Base-by-base conservation (phyloP, 2,329 filamentous ascomycete species). In the Penicillium hordei region DNA sequence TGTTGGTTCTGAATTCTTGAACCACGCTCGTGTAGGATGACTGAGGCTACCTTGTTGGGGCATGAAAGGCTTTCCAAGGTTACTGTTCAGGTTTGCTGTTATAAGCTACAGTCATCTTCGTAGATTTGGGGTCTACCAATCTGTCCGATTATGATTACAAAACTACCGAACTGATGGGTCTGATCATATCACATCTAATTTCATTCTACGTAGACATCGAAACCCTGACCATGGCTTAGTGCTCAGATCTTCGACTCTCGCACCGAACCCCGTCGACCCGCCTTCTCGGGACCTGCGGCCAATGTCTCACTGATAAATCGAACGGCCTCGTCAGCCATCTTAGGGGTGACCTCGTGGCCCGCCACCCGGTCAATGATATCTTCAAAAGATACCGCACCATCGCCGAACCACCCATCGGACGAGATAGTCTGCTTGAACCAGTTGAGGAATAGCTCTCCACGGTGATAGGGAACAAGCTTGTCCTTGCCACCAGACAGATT, bases 401-500 rank as follows among this genome's bases (percentile, higher is more conserved):
- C 80, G 3, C 78, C 76, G 61, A 76, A 85, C 77, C 74, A 83
- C 54, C 81, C 70, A 49, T 67, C 66, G 10, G 73, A 69, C 0
- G 65, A 68, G 59, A 76, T 67, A 2, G 71, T 72, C 38, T 75
- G 73, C 70, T 86, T 86, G 61, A 88, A 73, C 75, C 82, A 84
- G 0, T 74, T 71, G 39, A 88, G 62, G 64, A 88, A 86, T 0
- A 79, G 76, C 64, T 85, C 79, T 15, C 81, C 80, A 7, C 81
- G 80, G 10, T 76, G 75, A 65, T 86, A 85, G 6, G 84, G 84
- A 15, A 88, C 86, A 17, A 88, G 70, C 60, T 85, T 85, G 66
- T 88, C 86, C 1, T 75, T 74, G 1, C 78, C 82, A 19, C 83
- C 84, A 25, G 80, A 78, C 25, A 86, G 59, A 60, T 79, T 80